Conservation (phyloP, 225 moss, liverwort and hornwort genomes). For the Physcomitrium patens region DNA sequence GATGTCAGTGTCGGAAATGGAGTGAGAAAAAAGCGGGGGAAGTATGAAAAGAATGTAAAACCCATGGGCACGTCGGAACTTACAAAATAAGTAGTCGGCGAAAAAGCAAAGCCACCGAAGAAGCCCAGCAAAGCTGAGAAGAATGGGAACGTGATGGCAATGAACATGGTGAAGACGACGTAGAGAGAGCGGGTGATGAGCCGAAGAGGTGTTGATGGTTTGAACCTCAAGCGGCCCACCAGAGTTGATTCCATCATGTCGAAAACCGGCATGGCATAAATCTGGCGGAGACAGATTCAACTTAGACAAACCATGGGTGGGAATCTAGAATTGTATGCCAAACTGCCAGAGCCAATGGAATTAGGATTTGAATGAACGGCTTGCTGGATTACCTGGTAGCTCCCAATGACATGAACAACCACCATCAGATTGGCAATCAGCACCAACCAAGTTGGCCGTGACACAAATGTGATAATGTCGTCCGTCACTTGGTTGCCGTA, state of each 20-base stretch:
- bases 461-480: constrained; percentile 33
- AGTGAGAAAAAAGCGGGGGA: background rate
- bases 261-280: constrained; percentile 77
- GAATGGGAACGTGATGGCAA: constrained; percentile 57
- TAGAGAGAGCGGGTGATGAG: constrained; percentile 41
- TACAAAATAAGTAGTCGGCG: constrained; percentile 69
- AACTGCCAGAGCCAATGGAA: too few species aligned
- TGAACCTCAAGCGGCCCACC: constrained; percentile 30
- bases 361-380: too few species aligned
- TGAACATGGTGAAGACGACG: constrained; percentile 42
- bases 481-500: constrained; percentile 36
- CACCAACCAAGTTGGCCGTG: constrained; percentile 36
- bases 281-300: background rate
- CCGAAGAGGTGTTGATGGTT: constrained; percentile 40
- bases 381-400: constrained; percentile 43
- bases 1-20: too few species aligned
- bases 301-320: too few species aligned
- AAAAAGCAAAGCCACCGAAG: constrained; percentile 67
- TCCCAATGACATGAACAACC: constrained; percentile 64
- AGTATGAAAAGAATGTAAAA: background rate
- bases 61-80: background rate
- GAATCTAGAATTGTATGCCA: too few species aligned
- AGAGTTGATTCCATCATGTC: constrained; percentile 62
- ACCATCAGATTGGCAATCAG: constrained; percentile 56
- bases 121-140: constrained; percentile 54